Evolutionary conservation across 805 yeast genomes (phyloP), one percentile per base, ranked within the genome.

Genomic region (Soucietia sequanensis): DNA sequence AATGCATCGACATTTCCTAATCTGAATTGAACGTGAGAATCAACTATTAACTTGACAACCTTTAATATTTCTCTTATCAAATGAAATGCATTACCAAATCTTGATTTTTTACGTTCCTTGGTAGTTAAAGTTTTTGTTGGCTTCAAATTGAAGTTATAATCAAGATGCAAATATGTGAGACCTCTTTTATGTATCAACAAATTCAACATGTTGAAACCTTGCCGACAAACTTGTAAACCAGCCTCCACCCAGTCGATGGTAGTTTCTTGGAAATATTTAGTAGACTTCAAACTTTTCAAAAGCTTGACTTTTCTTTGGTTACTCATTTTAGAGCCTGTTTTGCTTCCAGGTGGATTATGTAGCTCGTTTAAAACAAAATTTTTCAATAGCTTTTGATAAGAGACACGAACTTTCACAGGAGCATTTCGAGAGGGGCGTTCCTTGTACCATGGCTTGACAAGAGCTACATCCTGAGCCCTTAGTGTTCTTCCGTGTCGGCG

Each of bases 171-270:
- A 54, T 89, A 93, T 0, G 96, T 89, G 23, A 93, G 65, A 0
- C 98, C 98, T 47, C 85, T 82, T 50, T 89, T 77, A 57, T 93
- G 98, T 33, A 93, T 88, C 44, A 93, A 67, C 23, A 93, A 63
- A 57, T 89, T 90, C 30, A 93, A 70, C 95, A 91, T 90, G 48
- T 88, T 91, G 59, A 82, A 86, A 3, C 99, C 99, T 60, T 93
- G 99, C 24, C 79, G 76, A 52, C 96, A 85, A 2, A 93, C 79
- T 61, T 93, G 98, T 38, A 93, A 66, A 19, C 97, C 99, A 1
- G 98, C 99, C 58, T 93, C 99, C 3, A 91, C 93, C 99, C 99
- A 93, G 59, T 93, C 99, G 32, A 93, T 81, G 0, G 90, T 74
- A 0, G 99, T 91, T 48, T 85, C 82, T 53, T 88, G 95, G 60